Base-by-base conservation (phyloP, 2,329 filamentous ascomycete species). In the Colletotrichum higginsianum region DNA sequence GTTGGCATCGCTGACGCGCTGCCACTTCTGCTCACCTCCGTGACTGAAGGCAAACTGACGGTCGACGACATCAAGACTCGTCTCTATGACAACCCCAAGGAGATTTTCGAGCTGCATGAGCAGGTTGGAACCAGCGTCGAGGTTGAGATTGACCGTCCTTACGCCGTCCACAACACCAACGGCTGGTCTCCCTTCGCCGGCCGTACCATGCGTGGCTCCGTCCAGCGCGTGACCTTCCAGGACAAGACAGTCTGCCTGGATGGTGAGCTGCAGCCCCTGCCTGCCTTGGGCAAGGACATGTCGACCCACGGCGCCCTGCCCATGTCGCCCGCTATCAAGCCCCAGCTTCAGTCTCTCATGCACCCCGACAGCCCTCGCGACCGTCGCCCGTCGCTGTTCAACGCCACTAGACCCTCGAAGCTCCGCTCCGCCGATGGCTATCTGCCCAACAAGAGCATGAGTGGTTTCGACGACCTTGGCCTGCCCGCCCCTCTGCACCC, bases 71-170 rank as follows among this genome's bases (percentile, higher is more conserved):
- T 95, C 79, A 92, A 89, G 78, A 79, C 83, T 66, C 90, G 92
- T 52, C 86, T 95, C 57, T 92, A 95, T 79, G 91, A 94, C 78
- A 95, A 94, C 79, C 93, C 93, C 3, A 93, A 92, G 84, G 88
- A 89, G 79, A 95, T 95, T 76, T 95, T 95, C 76, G 93, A 95
- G 84, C 88, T 95, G 61, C 93, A 95, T 75, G 93, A 95, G 76
- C 93, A 95, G 82, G 82, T 88, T n/a, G 91, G 91, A 70, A 91
- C 92, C 47, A 89, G 89, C 6, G 87, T 95, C 46, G 93, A 95
- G 84, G 87, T 94, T 26, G 93, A 95, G 82, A 86, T 95, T 76
- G 93, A 94, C 79, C 89, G 93, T 55, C 87, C 91, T 2, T 93
- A 93, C 80, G 85, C 88, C 4, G 84, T 92, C 67, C 82, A 88